Evolutionary conservation across 1,139 yeast genomes (phyloP).

Genomic region (Candida dubliniensis): DNA sequence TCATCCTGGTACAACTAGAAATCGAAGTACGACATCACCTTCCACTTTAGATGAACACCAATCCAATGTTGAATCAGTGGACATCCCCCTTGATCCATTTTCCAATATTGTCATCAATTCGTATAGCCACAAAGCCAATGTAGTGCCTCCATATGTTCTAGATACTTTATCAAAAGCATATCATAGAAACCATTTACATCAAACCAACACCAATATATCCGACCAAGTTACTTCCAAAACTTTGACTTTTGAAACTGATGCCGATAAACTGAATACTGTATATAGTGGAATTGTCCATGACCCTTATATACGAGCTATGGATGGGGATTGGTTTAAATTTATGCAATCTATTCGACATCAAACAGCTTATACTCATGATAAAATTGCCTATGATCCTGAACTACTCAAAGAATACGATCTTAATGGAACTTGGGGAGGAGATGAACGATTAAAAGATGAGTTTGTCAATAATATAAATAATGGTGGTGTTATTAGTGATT

Average conservation of each 20-base stretch:
- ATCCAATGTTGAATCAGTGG: conserved; percentile 4
- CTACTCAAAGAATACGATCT: conserved; percentile 24
- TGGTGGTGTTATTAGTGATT: conserved; percentile 8
- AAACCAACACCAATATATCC: conserved; percentile 11
- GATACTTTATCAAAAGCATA: conserved; percentile 52
- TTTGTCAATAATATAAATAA: conserved; percentile 6
- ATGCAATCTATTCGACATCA: conserved; percentile 39
- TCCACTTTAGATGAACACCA: background rate
- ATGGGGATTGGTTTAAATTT: conserved; percentile 41
- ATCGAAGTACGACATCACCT: background rate
- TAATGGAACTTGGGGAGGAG: conserved; percentile 68
- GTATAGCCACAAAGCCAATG: conserved; percentile 40
- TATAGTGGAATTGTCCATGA: conserved; percentile 22
- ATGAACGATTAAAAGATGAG: conserved; percentile 48
- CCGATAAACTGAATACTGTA: conserved; percentile 19
- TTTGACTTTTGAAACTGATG: background rate
- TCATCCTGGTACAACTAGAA: background rate
- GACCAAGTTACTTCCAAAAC: conserved; percentile 1
- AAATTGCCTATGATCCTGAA: conserved; percentile 24
- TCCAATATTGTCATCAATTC: conserved; percentile 28
- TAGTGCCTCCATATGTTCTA: conserved; percentile 58
- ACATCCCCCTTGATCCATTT: conserved; percentile 23
- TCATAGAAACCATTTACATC: conserved; percentile 31
- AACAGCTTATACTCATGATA: conserved; percentile 33
- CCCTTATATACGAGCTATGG: conserved; percentile 38